Conservation (phyloP, 2,329 filamentous ascomycete species). For the Hymenoscyphus occultus region DNA sequence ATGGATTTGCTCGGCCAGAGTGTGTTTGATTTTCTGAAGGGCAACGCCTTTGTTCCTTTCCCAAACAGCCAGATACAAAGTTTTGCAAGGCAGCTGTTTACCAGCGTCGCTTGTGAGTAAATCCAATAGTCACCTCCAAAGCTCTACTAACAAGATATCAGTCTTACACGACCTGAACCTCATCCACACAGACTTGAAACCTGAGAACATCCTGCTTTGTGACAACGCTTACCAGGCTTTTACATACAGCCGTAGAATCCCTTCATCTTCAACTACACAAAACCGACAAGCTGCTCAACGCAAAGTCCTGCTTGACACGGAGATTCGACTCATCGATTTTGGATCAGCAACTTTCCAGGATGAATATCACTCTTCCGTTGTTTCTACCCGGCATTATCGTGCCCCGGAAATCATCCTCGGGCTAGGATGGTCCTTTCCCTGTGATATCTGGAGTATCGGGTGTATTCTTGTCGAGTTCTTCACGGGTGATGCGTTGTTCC, state of each 20-base stretch:
- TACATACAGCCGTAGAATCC: constrained; percentile 67
- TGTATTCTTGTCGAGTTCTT: constrained; percentile 72
- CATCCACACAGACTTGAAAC: constrained; percentile 82
- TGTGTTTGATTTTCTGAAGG: constrained; percentile 97
- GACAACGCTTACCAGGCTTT: constrained; percentile 66
- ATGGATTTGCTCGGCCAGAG: constrained; percentile 83
- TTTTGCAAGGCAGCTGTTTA: constrained; percentile 92
- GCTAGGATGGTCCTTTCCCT: constrained; percentile 68
- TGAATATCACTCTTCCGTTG: constrained; percentile 69
- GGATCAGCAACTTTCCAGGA: constrained; percentile 71
- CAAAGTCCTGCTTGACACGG: constrained; percentile 63
- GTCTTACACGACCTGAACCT: constrained; percentile 95
- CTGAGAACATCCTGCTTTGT: constrained; percentile 67
- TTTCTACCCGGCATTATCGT: constrained; percentile 67
- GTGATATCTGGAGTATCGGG: constrained; percentile 72
- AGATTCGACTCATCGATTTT: constrained; percentile 69
- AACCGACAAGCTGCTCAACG: constrained; percentile 61
- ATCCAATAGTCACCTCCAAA: constrained; percentile 1
- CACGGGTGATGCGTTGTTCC: constrained; percentile 68
- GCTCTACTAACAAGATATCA: constrained; percentile 41
- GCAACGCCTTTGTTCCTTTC: constrained; percentile 92
- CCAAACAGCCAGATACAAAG: constrained; percentile 98
- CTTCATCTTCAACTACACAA: constrained; percentile 60
- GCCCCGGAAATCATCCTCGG: constrained; percentile 70
- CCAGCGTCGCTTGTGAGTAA: constrained; percentile 91